Evolutionary conservation across 768 basidiomycete genomes (phyloP).

Genomic region (Pleurotus salmoneostramineus): DNA sequence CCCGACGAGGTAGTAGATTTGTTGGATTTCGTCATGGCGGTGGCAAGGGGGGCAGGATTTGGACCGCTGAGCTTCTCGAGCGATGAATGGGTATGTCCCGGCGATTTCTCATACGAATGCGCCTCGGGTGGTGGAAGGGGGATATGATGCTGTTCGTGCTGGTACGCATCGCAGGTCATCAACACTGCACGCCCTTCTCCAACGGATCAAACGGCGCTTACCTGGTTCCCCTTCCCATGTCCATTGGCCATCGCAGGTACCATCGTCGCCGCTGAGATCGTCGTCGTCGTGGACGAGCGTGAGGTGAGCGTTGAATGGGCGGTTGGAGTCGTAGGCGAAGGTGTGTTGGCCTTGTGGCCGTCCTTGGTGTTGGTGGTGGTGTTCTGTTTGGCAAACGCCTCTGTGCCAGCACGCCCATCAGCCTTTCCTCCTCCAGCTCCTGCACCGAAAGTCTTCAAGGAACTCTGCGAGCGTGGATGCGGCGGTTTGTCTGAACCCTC

Average conservation of each 20-base stretch:
- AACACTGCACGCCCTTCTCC: background rate
- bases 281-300: too few species aligned
- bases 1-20: constrained; percentile 17
- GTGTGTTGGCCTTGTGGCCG: too few species aligned
- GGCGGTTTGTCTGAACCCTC: constrained; percentile 63
- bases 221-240: too few species aligned
- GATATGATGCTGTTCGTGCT: constrained; percentile 21
- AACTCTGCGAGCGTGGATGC: constrained; percentile 22
- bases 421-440: background rate
- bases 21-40: constrained; percentile 35
- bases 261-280: too few species aligned
- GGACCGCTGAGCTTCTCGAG: constrained; percentile 34
- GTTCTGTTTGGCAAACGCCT: background rate
- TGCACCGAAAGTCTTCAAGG: constrained; percentile 7
- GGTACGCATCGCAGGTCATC: background rate
- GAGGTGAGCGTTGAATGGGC: too few species aligned
- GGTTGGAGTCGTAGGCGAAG: too few species aligned
- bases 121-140: constrained; percentile 53
- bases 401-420: background rate
- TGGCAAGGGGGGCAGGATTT: constrained; percentile 13
- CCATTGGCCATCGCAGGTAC: too few species aligned
- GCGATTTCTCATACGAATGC: constrained; percentile 43
- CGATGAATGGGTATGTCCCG: constrained; percentile 41
- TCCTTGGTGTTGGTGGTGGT: too few species aligned
- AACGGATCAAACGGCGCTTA: too few species aligned